These are phyloP conservation scores for Penicillium diatomitis DNA, from an alignment of 495 filamentous ascomycete genomes.

Conservation along the genomic window DNA sequence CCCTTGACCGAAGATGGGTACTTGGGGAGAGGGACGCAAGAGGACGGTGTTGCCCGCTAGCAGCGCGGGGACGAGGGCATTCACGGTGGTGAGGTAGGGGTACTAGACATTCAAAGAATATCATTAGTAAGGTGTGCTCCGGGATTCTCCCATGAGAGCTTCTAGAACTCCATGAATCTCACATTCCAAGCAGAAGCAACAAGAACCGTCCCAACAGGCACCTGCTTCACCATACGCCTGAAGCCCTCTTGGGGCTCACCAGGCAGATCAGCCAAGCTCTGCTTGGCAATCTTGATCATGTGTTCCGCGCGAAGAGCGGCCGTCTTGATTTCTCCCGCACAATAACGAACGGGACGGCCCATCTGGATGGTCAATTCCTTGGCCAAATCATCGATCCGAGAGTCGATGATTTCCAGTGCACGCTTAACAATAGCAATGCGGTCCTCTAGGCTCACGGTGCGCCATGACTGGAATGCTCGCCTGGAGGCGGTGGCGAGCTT, in stretches of 20 bases:
- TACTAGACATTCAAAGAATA: slow-evolving; percentile 45
- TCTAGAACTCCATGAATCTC: slow-evolving; percentile 20
- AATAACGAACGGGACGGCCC: slow-evolving; percentile 86
- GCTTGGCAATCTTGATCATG: slow-evolving; percentile 67
- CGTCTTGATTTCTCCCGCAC: slow-evolving; percentile 72
- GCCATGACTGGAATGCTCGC: slow-evolving; percentile 62
- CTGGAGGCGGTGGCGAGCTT: slow-evolving; percentile 55
- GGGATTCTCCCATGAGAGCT: too few species aligned
- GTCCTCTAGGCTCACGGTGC: slow-evolving; percentile 51
- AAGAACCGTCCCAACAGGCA: slow-evolving; percentile 74
- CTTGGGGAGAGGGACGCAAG: slow-evolving; percentile 88
- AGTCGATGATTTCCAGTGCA: slow-evolving; percentile 58
- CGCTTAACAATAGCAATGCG: slow-evolving; percentile 71
- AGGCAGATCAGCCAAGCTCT: slow-evolving; percentile 52
- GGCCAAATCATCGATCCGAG: slow-evolving; percentile 67
- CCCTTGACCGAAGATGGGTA: slow-evolving; percentile 78
- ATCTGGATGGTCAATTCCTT: slow-evolving; percentile 85
- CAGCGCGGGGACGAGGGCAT: slow-evolving; percentile 80
- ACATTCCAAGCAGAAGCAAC: slow-evolving; percentile 95
- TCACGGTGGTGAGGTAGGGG: slow-evolving; percentile 86
- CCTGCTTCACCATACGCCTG: slow-evolving; percentile 78
- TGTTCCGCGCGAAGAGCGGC: slow-evolving; percentile 77
- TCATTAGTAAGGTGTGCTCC: too few species aligned
- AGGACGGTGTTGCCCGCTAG: slow-evolving; percentile 84
- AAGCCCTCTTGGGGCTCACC: slow-evolving; percentile 79